Evolutionary conservation across 257 asterid species (phyloP), one percentile per base, ranked within the genome.

Genomic region (Verbascum thapsus): DNA sequence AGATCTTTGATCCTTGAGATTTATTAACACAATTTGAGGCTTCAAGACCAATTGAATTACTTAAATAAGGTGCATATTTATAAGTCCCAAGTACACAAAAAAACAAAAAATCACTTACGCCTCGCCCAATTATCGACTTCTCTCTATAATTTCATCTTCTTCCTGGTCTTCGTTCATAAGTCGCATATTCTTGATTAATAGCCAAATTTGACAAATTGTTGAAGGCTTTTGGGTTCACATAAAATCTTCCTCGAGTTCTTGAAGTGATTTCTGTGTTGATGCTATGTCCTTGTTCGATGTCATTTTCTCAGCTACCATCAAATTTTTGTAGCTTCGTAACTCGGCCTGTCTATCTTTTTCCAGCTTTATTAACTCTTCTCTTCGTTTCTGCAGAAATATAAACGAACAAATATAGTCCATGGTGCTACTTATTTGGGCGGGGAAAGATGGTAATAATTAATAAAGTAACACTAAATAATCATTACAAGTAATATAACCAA

Each of bases 231-330:
- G 57, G 40, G 6, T 64, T 88, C 88, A 92, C 98, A 92, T 92
- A 81, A 92, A 92, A 63, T 89, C 97, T 68, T 92, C 97, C 72
- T 92, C 98, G 65, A 92, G 80, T 77, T 92, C 98, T 75, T 92
- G 98, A 57, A 89, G 79, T 74, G 95, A 75, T 73, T 92, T 92
- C 82, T 78, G 76, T 44, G 89, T 51, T 11, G 98, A 76, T 13
- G 98, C 97, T 51, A 92, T 81, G 66, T 92, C 95, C 76, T 83
- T 92, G 81, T 89, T 92, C 0, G 98, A 92, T 0, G 98, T 92
- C 98, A 92, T 92, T 78, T 89, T 92, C 66, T 92, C 96, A 16
- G 96, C 88, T 41, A 92, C 96, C 98, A 92, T 92, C 84, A 89
- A 72, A 68, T 92, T 87, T 65, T 89, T 89, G 89, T 92, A 92